Evolutionary conservation across 2,329 filamentous ascomycete species (phyloP), one percentile per base, ranked within the genome.

Genomic region (Diaporthe sp.): DNA sequence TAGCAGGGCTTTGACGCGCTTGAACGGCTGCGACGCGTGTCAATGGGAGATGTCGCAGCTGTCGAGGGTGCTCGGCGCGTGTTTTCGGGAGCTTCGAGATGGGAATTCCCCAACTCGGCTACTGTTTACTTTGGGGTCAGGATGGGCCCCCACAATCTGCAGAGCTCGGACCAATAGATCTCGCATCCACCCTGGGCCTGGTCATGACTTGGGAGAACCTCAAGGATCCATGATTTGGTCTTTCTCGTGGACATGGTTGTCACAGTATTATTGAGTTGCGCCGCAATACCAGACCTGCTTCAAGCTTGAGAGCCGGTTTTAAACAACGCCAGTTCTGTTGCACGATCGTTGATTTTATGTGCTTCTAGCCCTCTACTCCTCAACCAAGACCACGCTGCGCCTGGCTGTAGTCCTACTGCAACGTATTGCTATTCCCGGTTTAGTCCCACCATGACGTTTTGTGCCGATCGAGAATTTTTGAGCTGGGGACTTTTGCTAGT

Each of bases 21-120:
- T 75, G 1, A 17, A 22, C 3, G 25, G 46, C 58, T 51, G 71
- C 25, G 75, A 76, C 78, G 78, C 78, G 80, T 80, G 61, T 51
- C 72, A 65, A 75, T 69, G 19, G 31, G 34, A 53, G 22, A 4
- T 57, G 25, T 53, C 37, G 42, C 46, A 31, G 46, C n/a, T 55
- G 44, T 65, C 25, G 28, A 62, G 55, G 53, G 51, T 44, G 12
- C 34, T 57, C 73, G 73, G 69, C 73, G 73, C 67, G 73, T 74
- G 44, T 71, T 55, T 59, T 42, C 58, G 37, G 37, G 70, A 65
- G 39, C 59, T 39, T 55, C 42, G 10, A 25, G 44, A 44, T 28
- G 34, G 34, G 9, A 61, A 51, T 53, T 51, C 62, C 69, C 58
- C 49, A 65, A 65, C 39, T 42, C 19, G 46, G 58, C 28, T 37